These are phyloP conservation scores for Phytopythium vexans DNA, from an alignment of 352 stramenopile genomes.

Conservation along the genomic window DNA sequence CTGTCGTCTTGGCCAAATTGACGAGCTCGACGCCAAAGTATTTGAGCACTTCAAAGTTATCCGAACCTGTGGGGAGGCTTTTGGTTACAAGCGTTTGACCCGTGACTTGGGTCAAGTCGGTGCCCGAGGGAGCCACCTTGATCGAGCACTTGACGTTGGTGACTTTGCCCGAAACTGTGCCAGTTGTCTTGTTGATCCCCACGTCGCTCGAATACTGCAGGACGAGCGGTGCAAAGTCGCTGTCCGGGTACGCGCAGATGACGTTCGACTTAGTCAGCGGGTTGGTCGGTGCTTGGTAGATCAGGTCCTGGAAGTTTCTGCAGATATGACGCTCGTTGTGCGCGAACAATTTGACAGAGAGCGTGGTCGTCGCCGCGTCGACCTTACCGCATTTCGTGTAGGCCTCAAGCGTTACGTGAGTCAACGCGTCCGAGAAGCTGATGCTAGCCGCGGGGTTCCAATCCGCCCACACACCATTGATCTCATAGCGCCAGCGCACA, in stretches of 20 bases:
- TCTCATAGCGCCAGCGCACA: conserved; percentile 50
- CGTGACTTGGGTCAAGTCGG: neutral
- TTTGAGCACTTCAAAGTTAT: too few species aligned
- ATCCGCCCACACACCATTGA: conserved; percentile 8
- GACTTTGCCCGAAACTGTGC: conserved; percentile 19
- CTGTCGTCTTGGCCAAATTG: neutral
- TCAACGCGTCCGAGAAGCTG: conserved; percentile 23
- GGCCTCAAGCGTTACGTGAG: conserved; percentile 19
- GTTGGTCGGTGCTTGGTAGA: conserved; percentile 8
- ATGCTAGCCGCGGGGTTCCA: conserved; percentile 7
- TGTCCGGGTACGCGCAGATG: conserved; percentile 17
- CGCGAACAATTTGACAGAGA: conserved; percentile 9
- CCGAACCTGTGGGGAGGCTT: neutral
- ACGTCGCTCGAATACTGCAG: conserved; percentile 15
- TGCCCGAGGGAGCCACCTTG: conserved; percentile 5
- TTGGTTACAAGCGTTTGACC: neutral
- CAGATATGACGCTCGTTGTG: conserved; percentile 18
- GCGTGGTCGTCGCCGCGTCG: too few species aligned
- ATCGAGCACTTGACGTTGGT: conserved; percentile 23
- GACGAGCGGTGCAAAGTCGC: conserved; percentile 15
- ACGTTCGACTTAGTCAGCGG: conserved; percentile 2
- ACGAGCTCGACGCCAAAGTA: conserved; percentile 5
- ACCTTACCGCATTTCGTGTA: conserved; percentile 19
- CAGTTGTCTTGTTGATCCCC: neutral
- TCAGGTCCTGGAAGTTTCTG: conserved; percentile 11